Evolutionary conservation across 1,284 basidiomycete species (phyloP), one percentile per base, ranked within the genome.

Genomic region (Rhodofomes roseus): DNA sequence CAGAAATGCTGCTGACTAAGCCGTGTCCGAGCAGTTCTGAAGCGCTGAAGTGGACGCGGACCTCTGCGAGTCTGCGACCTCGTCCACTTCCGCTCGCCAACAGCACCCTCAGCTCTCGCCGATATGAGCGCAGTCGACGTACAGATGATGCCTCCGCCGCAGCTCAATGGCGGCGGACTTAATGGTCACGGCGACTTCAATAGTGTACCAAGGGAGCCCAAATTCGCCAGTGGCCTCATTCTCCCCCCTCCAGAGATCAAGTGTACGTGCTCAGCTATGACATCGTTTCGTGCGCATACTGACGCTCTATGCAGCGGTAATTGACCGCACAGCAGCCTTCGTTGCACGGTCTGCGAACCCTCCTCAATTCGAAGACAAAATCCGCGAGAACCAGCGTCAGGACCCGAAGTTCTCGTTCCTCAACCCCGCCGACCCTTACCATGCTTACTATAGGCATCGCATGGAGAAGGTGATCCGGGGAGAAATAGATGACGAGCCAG

Each of bases 391-490:
- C 70, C 95, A 96, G 75, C 93, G 93, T 77, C 85, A 87, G 64
- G 95, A 98, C 79, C 93, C 95, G 64, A 95, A 96, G 76, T 98
- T 98, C 81, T 92, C 95, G 59, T 98, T 98, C 80, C 83, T 98
- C 74, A 95, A 95, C 77, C 86, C 90, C 61, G 86, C 87, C 59
- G 96, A 98, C 81, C 93, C 96, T 67, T 98, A 96, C 79, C 92
- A 98, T 86, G 91, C 92, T 63, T 98, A 98, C 79, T 98, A 98
- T 74, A 86, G 90, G 70, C 87, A 95, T 79, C 87, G 90, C 71
- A 86, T 95, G 77, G 89, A 92, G 56, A 85, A 84, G 69, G 83
- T 93, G 63, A 76, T 85, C 61, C 81, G 87, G 54, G 90, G 92
- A 34, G 93, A 94, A 71, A 74, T 85, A 16, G 82, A 87, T 25